These are phyloP conservation scores for Gardenia jasminoides DNA, from an alignment of 257 asterid genomes.

Conservation along the genomic window DNA sequence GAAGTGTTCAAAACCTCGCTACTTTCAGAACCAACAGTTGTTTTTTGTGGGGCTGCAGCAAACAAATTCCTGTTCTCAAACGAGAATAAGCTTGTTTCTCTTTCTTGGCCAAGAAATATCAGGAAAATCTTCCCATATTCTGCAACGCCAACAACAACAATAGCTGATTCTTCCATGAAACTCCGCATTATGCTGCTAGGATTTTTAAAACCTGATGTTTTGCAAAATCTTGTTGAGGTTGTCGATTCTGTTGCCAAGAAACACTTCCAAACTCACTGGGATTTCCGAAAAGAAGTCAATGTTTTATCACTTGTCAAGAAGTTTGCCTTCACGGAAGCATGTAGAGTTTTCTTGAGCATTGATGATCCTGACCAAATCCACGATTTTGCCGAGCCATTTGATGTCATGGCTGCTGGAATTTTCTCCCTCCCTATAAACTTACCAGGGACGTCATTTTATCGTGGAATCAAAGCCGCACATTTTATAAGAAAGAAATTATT, in stretches of 20 bases:
- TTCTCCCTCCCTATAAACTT: neutral
- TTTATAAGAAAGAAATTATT: neutral
- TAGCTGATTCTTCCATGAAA: neutral
- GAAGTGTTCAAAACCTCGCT: no score
- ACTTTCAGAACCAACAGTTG: neutral
- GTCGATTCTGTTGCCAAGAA: neutral
- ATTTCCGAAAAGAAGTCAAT: neutral
- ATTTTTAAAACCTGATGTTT: neutral
- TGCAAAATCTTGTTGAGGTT: neutral
- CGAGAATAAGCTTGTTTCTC: neutral
- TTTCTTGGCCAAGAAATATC: neutral
- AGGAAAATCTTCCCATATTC: no score
- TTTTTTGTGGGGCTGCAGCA: neutral
- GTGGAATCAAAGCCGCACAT: neutral
- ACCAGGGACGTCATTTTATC: neutral
- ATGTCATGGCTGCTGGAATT: neutral
- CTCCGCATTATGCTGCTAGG: neutral
- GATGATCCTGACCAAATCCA: neutral
- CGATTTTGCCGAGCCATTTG: neutral
- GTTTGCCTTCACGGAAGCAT: neutral
- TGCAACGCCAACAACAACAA: no score
- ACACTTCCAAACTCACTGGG: neutral
- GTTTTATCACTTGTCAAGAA: neutral
- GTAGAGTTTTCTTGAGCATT: neutral
- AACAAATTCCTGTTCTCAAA: neutral